Evolutionary conservation across 352 stramenopile genomes (phyloP).

Genomic region (Pseudoperonospora humuli): DNA sequence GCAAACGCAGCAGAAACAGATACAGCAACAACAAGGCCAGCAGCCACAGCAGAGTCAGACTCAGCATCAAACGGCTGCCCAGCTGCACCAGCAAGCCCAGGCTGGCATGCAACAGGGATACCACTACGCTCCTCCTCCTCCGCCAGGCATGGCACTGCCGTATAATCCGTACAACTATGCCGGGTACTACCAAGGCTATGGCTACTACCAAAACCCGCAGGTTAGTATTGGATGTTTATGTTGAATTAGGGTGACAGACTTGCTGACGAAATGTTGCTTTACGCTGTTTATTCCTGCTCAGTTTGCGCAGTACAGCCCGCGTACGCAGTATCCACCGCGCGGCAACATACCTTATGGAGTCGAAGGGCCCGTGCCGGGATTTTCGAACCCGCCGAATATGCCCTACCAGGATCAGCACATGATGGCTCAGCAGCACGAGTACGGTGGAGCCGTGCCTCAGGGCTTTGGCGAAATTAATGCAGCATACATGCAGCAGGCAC

Average conservation of each 20-base stretch:
- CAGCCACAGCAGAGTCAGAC: conserved; percentile 25
- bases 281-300: conserved; percentile 15
- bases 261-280: conserved; percentile 4
- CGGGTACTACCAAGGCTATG: conserved; percentile 81
- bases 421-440: conserved; percentile 74
- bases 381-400: conserved; percentile 70
- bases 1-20: conserved; percentile 41
- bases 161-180: conserved; percentile 88
- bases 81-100: conserved; percentile 52
- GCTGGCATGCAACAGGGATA: conserved; percentile 61
- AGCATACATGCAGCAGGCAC: conserved; percentile 62
- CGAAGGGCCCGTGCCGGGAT: conserved; percentile 69
- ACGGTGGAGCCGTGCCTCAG: conserved; percentile 60
- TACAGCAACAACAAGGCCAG: conserved; percentile 28
- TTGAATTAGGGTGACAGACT: not conserved
- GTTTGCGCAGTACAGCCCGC: conserved; percentile 83
- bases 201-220: conserved; percentile 85
- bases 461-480: conserved; percentile 80
- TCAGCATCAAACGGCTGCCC: conserved; percentile 43
- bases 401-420: conserved; percentile 83
- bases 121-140: conserved; percentile 78
- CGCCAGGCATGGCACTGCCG: conserved; percentile 76
- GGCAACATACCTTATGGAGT: conserved; percentile 80
- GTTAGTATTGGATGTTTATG: conserved; percentile 17
- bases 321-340: conserved; percentile 76